Evolutionary conservation across 75 land plant genomes (phyloP).

Genomic region (Pinus taeda): DNA sequence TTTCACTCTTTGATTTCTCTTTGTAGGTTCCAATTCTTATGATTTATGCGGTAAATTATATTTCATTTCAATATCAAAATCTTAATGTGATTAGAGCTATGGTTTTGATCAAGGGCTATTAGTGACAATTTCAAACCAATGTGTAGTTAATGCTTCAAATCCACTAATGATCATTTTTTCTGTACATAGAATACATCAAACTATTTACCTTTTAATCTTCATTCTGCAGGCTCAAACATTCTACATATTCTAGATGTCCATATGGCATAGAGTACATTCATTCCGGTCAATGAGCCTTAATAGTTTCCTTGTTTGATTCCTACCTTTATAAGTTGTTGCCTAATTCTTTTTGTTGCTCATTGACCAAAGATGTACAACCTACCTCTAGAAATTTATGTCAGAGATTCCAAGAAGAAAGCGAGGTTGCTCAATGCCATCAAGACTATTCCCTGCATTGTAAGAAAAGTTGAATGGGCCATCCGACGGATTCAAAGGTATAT

Average conservation of each 20-base stretch:
- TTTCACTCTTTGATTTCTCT: not conserved
- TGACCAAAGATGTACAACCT: conserved; percentile 10
- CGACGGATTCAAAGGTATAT: conserved; percentile 60
- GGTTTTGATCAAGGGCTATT: no score
- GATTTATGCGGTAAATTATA: not conserved
- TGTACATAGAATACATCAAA: not conserved
- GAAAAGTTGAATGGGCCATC: conserved; percentile 73
- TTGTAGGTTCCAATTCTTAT: not conserved
- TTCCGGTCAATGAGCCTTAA: conserved; percentile 30
- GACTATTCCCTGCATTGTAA: conserved; percentile 43
- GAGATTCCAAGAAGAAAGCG: conserved; percentile 64
- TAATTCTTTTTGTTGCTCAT: not conserved
- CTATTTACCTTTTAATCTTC: no score
- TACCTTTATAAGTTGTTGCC: not conserved
- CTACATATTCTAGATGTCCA: conserved; percentile 86
- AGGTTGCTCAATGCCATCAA: conserved; percentile 74
- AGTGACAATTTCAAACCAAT: not conserved
- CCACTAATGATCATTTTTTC: not conserved
- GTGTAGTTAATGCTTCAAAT: not conserved
- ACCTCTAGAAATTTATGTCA: conserved; percentile 75
- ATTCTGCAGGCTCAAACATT: conserved; percentile 68
- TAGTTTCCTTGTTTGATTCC: not conserved
- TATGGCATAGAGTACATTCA: conserved; percentile 92
- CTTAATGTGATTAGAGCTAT: not conserved
- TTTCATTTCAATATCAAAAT: not conserved